Evolutionary conservation across 2,329 filamentous ascomycete genomes (phyloP).

Genomic region (Pseudogymnoascus sp.): DNA sequence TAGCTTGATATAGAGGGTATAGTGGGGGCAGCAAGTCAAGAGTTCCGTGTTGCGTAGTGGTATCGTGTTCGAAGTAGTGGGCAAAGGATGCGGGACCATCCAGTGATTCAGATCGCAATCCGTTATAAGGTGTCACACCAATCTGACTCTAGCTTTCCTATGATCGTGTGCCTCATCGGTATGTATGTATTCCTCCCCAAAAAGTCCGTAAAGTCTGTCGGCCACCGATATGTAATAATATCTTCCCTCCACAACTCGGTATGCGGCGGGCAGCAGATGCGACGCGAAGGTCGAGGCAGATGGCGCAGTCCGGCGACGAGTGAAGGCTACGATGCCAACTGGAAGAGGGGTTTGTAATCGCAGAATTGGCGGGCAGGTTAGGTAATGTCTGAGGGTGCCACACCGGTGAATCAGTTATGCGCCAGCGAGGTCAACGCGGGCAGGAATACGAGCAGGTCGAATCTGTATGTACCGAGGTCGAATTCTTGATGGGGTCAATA

Average conservation of each 20-base stretch:
- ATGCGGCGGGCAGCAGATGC: not conserved
- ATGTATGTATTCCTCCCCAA: not conserved
- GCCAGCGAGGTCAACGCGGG: not conserved
- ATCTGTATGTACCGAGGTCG: not conserved
- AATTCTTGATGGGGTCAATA: not conserved
- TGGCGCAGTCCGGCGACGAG: not conserved
- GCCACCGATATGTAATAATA: conserved; percentile 7
- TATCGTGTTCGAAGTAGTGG: not conserved
- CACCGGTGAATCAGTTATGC: not conserved
- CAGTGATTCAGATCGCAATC: not conserved
- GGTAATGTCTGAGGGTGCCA: not conserved
- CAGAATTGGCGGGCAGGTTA: not conserved
- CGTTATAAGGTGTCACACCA: not conserved
- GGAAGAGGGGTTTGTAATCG: not conserved
- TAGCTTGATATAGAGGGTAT: not conserved
- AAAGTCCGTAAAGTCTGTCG: not conserved
- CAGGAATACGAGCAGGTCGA: not conserved
- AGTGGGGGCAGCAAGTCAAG: not conserved
- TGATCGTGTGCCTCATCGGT: conserved; percentile 4
- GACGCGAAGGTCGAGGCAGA: not conserved
- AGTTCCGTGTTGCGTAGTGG: not conserved
- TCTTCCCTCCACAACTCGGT: not conserved
- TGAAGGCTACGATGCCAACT: not conserved
- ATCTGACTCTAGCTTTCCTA: not conserved
- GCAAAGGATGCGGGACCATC: not conserved